These are phyloP conservation scores for Gillenia trifoliata DNA, from an alignment of 306 rosid genomes.

Conservation along the genomic window DNA sequence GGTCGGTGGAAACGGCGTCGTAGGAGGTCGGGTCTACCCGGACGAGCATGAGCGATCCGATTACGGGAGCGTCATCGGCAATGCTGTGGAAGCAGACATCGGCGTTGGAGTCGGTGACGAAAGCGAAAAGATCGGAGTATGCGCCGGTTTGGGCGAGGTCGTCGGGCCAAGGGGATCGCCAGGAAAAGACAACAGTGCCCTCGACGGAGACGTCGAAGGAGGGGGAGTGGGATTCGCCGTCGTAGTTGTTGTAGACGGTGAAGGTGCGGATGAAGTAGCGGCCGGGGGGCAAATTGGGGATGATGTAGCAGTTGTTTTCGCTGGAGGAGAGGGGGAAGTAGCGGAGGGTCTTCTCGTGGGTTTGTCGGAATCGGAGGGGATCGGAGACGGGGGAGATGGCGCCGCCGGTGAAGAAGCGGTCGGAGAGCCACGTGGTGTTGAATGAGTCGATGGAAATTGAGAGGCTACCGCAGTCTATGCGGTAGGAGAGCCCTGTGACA, in stretches of 20 bases:
- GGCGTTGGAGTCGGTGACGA: conserved; percentile 42
- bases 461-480: conserved; percentile 63
- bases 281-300: conserved; percentile 46
- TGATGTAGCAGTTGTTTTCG: conserved; percentile 76
- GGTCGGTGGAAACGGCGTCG: conserved; percentile 28
- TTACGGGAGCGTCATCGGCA: conserved; percentile 77
- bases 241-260: conserved; percentile 93
- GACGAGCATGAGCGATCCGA: conserved; percentile 65
- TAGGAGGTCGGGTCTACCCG: conserved; percentile 64
- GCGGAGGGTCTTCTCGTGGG: conserved; percentile 81
- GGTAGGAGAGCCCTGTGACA: not conserved
- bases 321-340: conserved; percentile 75
- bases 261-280: conserved; percentile 78
- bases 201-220: conserved; percentile 75
- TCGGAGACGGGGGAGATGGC: conserved; percentile 57
- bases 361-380: conserved; percentile 60
- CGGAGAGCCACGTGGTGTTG: conserved; percentile 64
- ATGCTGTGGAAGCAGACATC: conserved; percentile 81
- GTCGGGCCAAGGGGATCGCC: conserved; percentile 85
- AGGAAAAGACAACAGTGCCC: conserved; percentile 70
- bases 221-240: conserved; percentile 78
- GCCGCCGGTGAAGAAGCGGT: conserved; percentile 83
- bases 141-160: conserved; percentile 58
- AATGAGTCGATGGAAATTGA: conserved; percentile 56
- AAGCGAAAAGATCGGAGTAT: conserved; percentile 71